A percentile compares a stretch with the other conserved stretches of the same genome.
These are phyloP conservation scores for Encephalitozoon romaleae DNA, from an alignment of 371 early-diverging fungal species.

Conservation along the genomic window DNA sequence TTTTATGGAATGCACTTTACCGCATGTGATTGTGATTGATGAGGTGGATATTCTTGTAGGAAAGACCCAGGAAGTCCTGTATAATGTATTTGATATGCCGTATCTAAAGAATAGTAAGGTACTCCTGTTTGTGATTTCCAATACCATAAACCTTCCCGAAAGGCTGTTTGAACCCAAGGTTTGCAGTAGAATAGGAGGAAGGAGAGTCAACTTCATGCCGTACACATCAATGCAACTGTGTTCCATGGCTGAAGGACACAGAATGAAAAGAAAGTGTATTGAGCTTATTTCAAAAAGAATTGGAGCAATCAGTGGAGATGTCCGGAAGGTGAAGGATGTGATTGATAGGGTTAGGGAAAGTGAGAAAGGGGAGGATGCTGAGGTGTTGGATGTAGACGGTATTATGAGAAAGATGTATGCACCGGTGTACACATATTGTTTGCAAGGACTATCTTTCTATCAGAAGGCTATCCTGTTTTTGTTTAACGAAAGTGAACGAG, in stretches of 20 bases:
- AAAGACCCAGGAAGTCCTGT: conserved; percentile 79
- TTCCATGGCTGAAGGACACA: conserved; percentile 19
- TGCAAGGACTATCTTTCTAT: conserved; percentile 31
- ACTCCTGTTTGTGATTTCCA: conserved; percentile 85
- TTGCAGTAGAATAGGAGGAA: conserved; percentile 74
- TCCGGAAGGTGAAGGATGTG: conserved; percentile 81
- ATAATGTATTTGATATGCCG: conserved; percentile 94
- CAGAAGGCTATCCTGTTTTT: conserved; percentile 23
- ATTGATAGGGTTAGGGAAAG: conserved; percentile 63
- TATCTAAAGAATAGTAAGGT: conserved; percentile 67
- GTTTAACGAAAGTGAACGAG: background rate
- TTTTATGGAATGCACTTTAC: conserved; percentile 14
- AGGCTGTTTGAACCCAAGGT: conserved; percentile 77
- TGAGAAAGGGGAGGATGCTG: background rate
- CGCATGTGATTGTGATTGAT: conserved; percentile 73
- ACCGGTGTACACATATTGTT: conserved; percentile 8
- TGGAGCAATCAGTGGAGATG: conserved; percentile 85
- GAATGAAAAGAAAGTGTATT: background rate
- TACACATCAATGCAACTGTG: conserved; percentile 36
- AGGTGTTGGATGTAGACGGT: conserved; percentile 20
- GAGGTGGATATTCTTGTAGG: conserved; percentile 86
- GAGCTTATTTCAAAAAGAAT: conserved; percentile 77
- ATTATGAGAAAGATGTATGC: conserved; percentile 37
- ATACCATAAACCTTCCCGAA: conserved; percentile 94
- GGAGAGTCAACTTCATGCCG: conserved; percentile 54